Conservation (phyloP, 108 stramenopile genomes). For the Fragilaria crotonensis region DNA sequence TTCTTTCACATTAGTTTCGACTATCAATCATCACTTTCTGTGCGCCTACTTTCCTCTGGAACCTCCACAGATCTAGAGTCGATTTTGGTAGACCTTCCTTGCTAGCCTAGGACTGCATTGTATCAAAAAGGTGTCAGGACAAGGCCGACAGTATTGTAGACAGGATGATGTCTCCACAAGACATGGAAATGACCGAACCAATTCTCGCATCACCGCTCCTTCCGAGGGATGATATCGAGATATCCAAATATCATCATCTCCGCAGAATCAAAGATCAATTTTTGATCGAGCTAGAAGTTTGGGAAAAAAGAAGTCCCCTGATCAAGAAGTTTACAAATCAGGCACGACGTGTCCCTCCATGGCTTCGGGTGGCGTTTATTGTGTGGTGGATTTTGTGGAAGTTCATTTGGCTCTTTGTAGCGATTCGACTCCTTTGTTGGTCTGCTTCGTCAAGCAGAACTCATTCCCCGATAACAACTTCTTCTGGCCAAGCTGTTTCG, state of each 20-base stretch:
- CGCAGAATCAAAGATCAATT: background rate
- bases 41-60: no score
- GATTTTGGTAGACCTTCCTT: no score
- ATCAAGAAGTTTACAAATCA: background rate
- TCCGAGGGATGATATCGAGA: background rate
- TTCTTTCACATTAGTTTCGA: no score
- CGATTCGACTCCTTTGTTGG: constrained; percentile 1
- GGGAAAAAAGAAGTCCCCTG: background rate
- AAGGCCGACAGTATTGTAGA: no score
- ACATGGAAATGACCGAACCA: background rate
- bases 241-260: background rate
- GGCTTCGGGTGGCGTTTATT: constrained; percentile 18
- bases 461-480: background rate
- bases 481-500: constrained; percentile 4
- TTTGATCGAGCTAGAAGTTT: background rate
- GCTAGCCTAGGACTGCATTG: no score
- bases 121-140: no score
- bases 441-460: background rate
- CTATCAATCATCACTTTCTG: no score
- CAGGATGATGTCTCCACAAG: background rate
- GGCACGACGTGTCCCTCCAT: background rate
- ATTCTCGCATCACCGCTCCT: background rate
- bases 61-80: no score
- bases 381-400: constrained; percentile 37
- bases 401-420: constrained; percentile 5